Evolutionary conservation across 352 stramenopile species (phyloP).

Genomic region (Pythium phragmiticola): DNA sequence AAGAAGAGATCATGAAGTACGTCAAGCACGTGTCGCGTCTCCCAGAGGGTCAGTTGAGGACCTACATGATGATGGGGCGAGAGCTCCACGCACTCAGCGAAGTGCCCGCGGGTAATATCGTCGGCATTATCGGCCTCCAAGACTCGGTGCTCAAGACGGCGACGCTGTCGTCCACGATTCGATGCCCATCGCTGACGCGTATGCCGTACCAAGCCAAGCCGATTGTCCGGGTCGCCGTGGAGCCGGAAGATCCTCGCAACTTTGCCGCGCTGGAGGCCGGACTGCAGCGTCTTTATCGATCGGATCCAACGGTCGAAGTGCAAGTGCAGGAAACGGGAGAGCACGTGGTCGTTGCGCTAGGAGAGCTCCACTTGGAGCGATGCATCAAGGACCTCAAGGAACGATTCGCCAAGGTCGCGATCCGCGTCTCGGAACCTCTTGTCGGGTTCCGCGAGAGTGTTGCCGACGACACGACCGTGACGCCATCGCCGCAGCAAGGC

Average conservation of each 20-base stretch:
- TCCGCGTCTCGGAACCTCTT: slow-evolving; percentile 84
- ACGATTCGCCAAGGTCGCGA: slow-evolving; percentile 81
- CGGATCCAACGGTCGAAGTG: slow-evolving; percentile 92
- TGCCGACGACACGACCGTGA: slow-evolving; percentile 37
- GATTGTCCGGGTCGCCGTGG: slow-evolving; percentile 91
- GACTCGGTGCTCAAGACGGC: slow-evolving; percentile 90
- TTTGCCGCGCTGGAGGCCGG: slow-evolving; percentile 84
- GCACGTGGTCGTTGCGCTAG: slow-evolving; percentile 88
- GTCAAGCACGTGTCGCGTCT: slow-evolving; percentile 65
- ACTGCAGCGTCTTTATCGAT: slow-evolving; percentile 90
- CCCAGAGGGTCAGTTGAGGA: slow-evolving; percentile 45
- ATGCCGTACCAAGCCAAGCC: slow-evolving; percentile 91
- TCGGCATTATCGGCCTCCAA: slow-evolving; percentile 86
- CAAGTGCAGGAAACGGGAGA: slow-evolving; percentile 88
- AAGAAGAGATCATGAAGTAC: slow-evolving; percentile 34
- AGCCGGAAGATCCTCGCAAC: slow-evolving; percentile 84
- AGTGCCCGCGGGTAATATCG: slow-evolving; percentile 89
- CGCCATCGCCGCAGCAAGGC: slow-evolving; percentile 63
- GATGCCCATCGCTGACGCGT: slow-evolving; percentile 80
- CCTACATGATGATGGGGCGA: slow-evolving; percentile 93
- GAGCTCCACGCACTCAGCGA: slow-evolving; percentile 74
- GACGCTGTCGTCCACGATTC: slow-evolving; percentile 78
- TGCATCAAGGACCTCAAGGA: slow-evolving; percentile 91
- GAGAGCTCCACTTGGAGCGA: slow-evolving; percentile 90
- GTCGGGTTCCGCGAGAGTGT: slow-evolving; percentile 91